A percentile compares a stretch with the other conserved stretches of the same genome.
Conservation (phyloP, 805 yeast species). For the Wickerhamomyces sydowiorum region DNA sequence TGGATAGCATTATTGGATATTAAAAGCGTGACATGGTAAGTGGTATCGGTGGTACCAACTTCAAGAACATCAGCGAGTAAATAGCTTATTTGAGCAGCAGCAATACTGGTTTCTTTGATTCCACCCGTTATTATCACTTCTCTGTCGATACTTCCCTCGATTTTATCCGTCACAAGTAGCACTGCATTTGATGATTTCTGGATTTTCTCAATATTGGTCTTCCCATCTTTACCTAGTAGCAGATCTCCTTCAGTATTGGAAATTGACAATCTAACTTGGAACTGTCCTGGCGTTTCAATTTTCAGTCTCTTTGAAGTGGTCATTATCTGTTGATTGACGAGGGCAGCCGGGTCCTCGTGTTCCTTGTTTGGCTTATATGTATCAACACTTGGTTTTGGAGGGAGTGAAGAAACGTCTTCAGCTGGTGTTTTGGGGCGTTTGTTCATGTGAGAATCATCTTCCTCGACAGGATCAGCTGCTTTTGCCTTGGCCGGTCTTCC, state of each 20-base stretch:
- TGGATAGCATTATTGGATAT: conserved; percentile 1
- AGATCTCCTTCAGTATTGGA: conserved; percentile 11
- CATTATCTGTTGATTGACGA: not conserved
- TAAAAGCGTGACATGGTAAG: not conserved
- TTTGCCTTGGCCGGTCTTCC: not conserved
- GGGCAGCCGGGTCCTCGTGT: not conserved
- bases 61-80: not conserved
- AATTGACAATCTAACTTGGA: conserved; percentile 4
- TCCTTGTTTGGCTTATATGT: conserved; percentile 6
- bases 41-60: not conserved
- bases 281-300: not conserved
- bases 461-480: not conserved
- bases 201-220: conserved; percentile 1
- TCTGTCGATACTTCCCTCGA: conserved; percentile 10
- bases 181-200: conserved; percentile 3
- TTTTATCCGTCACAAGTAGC: conserved; percentile 4
- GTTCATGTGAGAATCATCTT: not conserved
- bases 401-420: not conserved
- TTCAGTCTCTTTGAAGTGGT: not conserved
- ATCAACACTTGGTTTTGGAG: conserved; percentile 2
- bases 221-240: conserved; percentile 3
- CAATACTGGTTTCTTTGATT: conserved; percentile 1
- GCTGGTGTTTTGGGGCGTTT: not conserved
- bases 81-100: not conserved
- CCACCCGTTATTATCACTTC: conserved; percentile 9